Conservation (phyloP, 78 protist genomes). For the Dictyostelium capitatum region DNA sequence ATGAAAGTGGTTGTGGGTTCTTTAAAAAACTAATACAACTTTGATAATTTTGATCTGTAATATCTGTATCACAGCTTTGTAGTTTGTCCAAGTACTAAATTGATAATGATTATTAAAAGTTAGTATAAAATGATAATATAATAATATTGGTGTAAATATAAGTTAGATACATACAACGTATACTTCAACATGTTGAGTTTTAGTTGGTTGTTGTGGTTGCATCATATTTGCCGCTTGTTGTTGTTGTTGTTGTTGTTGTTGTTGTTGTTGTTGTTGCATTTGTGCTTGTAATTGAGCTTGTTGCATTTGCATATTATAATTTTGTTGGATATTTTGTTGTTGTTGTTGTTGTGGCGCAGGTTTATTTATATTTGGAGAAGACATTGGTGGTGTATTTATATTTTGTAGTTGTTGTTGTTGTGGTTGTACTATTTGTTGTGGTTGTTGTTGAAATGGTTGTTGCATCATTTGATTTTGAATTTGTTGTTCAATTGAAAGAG, state of each 20-base stretch:
- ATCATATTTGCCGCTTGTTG: not conserved
- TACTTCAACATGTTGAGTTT: constrained; percentile 4
- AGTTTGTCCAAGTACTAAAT: not conserved
- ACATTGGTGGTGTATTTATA: constrained; percentile 9
- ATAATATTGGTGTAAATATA: not conserved
- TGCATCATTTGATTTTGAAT: constrained; percentile 14
- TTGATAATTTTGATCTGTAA: not conserved
- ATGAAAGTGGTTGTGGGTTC: not conserved
- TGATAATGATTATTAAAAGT: not conserved
- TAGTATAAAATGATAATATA: not conserved
- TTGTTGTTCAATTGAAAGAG: constrained; percentile 24
- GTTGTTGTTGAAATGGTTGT: constrained; percentile 1
- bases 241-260: not conserved
- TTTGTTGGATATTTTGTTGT: not conserved
- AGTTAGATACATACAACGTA: not conserved
- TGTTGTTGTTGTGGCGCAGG: constrained; percentile 19
- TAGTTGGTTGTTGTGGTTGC: not conserved
- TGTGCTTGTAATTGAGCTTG: not conserved
- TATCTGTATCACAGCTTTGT: not conserved
- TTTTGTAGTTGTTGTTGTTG: not conserved
- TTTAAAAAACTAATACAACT: not conserved
- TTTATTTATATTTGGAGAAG: constrained; percentile 9
- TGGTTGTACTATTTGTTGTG: not conserved
- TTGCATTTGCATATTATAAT: not conserved
- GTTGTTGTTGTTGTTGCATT: not conserved